phyloP scores from a whole-genome alignment of 2,329 filamentous ascomycete genomes.

The Sporothrix dimorphospora region DNA sequence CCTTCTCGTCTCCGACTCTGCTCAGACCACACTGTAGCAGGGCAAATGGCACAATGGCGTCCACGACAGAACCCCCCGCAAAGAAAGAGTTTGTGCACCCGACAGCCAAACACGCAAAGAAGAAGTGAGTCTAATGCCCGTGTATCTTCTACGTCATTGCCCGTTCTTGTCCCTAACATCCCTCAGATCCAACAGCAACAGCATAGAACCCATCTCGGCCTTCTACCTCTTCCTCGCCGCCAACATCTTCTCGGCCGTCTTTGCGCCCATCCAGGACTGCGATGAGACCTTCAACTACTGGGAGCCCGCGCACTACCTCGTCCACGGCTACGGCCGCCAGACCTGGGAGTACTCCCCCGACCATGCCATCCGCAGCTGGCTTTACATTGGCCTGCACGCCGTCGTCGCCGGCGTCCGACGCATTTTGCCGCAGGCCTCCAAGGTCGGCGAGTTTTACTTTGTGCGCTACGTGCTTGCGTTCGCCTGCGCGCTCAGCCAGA shows the following conservation, averaged over 20 bases:
- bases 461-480: constrained; percentile 76
- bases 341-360: constrained; percentile 99
- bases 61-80: constrained; percentile 39
- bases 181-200: constrained; percentile 54
- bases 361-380: constrained; percentile 93
- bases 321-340: constrained; percentile 89
- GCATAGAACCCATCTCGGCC: constrained; percentile 71
- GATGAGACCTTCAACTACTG: constrained; percentile 99
- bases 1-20: too few species aligned
- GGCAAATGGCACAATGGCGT: constrained; percentile 42
- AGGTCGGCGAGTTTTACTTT: constrained; percentile 82
- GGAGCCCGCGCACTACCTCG: constrained; percentile 94
- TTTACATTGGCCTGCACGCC: constrained; percentile 83
- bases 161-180: neutral
- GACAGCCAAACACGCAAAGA: constrained; percentile 54
- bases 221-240: constrained; percentile 80
- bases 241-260: constrained; percentile 75
- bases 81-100: constrained; percentile 52
- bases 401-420: constrained; percentile 68
- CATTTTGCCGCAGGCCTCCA: constrained; percentile 63
- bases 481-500: constrained; percentile 79
- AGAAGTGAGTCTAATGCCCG: constrained; percentile 46
- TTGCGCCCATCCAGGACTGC: constrained; percentile 93
- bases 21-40: neutral
- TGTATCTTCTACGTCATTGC: neutral